A percentile compares a stretch with the other conserved stretches of the same genome.
Evolutionary conservation across 306 rosid genomes (phyloP).

Genomic region (Spatholobus suberectus): DNA sequence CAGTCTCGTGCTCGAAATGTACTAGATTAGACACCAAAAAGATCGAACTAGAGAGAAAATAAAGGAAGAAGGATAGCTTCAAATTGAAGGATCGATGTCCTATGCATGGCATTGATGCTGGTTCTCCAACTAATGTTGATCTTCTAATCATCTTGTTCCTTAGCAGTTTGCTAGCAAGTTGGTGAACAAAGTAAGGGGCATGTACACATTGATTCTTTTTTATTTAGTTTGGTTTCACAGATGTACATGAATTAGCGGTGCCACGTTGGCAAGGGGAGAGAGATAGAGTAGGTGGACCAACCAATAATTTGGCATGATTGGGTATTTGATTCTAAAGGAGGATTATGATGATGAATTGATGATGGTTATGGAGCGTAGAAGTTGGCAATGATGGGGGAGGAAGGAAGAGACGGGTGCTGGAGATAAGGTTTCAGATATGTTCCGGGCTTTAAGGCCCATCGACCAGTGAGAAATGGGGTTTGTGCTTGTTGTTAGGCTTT

Average conservation of each 20-base stretch:
- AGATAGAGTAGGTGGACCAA: constrained; percentile 43
- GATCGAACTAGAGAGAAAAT: not conserved
- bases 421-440: constrained; percentile 82
- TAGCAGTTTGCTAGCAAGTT: constrained; percentile 34
- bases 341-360: constrained; percentile 46
- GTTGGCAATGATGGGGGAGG: constrained; percentile 55
- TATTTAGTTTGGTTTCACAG: not conserved
- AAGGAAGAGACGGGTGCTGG: constrained; percentile 47
- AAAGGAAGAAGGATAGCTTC: constrained; percentile 28
- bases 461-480: constrained; percentile 53
- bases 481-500: constrained; percentile 72
- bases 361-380: constrained; percentile 47
- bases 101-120: constrained; percentile 43
- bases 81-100: constrained; percentile 34
- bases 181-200: constrained; percentile 20
- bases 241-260: constrained; percentile 4
- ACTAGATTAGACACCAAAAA: constrained; percentile 33
- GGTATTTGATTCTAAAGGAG: constrained; percentile 62
- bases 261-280: constrained; percentile 28
- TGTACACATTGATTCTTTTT: constrained; percentile 32
- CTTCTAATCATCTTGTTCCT: constrained; percentile 15
- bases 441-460: constrained; percentile 67
- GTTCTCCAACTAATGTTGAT: constrained; percentile 40
- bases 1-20: constrained; percentile 31
- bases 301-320: constrained; percentile 73